Evolutionary conservation across 2,329 filamentous ascomycete genomes (phyloP).

Genomic region (Purpureocillium takamizusanense): DNA sequence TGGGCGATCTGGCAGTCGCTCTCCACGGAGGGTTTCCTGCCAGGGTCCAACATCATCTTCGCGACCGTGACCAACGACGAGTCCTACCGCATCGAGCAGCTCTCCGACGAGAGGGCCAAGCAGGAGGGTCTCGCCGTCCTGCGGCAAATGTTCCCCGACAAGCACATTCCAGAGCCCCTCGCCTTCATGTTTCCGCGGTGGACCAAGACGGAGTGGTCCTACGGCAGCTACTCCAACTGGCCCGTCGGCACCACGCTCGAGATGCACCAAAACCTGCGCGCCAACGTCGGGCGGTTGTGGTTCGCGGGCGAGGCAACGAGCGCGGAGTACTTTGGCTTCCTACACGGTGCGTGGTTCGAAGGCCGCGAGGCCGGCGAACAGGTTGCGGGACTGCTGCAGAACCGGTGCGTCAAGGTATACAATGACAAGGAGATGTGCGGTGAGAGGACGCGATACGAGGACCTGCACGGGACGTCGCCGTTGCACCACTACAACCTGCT

Average conservation of each 20-base stretch:
- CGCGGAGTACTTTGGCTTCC: slow-evolving; percentile 54
- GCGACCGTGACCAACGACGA: slow-evolving; percentile 50
- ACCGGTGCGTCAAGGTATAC: slow-evolving; percentile 8
- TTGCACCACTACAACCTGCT: slow-evolving; percentile 19
- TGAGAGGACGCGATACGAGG: slow-evolving; percentile 11
- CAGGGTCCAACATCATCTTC: slow-evolving; percentile 56
- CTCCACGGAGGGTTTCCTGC: slow-evolving; percentile 45
- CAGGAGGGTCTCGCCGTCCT: slow-evolving; percentile 48
- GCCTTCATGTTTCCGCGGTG: slow-evolving; percentile 49
- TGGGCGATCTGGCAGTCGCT: slow-evolving; percentile 57
- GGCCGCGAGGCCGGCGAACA: slow-evolving; percentile 38
- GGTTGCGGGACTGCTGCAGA: slow-evolving; percentile 23
- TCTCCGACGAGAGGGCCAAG: slow-evolving; percentile 48
- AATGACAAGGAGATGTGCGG: slow-evolving; percentile 8
- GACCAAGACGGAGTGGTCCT: slow-evolving; percentile 28
- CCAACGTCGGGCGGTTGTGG: slow-evolving; percentile 52
- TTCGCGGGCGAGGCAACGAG: slow-evolving; percentile 59
- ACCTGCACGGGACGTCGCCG: slow-evolving; percentile 22
- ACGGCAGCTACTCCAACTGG: slow-evolving; percentile 62
- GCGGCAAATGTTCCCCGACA: slow-evolving; percentile 50
- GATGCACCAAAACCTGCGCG: slow-evolving; percentile 58
- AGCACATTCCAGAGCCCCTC: slow-evolving; percentile 47
- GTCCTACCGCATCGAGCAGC: slow-evolving; percentile 48
- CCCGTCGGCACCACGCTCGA: slow-evolving; percentile 53
- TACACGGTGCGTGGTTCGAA: slow-evolving; percentile 54